Percentiles rank a stretch among this genome's conserved stretches.
phyloP scores from a whole-genome alignment of 805 yeast genomes.

The Teunomyces pallodes region DNA sequence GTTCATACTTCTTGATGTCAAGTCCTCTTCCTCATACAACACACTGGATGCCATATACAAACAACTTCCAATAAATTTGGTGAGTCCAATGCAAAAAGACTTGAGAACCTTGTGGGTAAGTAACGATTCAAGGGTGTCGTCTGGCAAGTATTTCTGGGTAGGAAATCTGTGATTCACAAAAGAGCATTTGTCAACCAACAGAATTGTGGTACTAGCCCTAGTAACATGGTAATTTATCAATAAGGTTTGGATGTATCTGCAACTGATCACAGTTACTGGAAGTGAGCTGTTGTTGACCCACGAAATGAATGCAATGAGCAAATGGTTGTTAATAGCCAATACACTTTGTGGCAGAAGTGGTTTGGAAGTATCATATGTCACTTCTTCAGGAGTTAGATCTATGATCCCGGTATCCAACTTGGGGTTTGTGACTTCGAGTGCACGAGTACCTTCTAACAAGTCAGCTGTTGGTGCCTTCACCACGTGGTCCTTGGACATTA shows the following conservation, averaged over 20 bases:
- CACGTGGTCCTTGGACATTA: conserved; percentile 51
- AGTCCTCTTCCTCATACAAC: conserved; percentile 72
- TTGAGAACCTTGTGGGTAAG: conserved; percentile 52
- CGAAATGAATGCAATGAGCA: conserved; percentile 54
- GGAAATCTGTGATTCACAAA: conserved; percentile 5
- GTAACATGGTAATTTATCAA: conserved; percentile 18
- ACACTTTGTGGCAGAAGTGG: conserved; percentile 33
- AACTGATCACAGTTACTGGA: conserved; percentile 74
- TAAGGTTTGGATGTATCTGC: conserved; percentile 66
- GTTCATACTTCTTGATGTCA: conserved; percentile 63
- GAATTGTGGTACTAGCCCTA: not conserved
- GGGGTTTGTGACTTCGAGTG: conserved; percentile 71
- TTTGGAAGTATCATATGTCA: conserved; percentile 42
- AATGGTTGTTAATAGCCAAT: conserved; percentile 50
- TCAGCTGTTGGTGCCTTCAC: conserved; percentile 59
- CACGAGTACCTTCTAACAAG: conserved; percentile 81
- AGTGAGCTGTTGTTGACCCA: conserved; percentile 80
- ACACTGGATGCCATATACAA: conserved; percentile 54
- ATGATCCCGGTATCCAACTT: conserved; percentile 77
- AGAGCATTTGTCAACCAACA: conserved; percentile 5
- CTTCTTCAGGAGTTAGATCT: conserved; percentile 42
- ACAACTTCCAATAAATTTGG: conserved; percentile 51
- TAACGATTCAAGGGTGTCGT: conserved; percentile 15
- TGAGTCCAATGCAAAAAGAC: conserved; percentile 50
- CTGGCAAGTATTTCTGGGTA: not conserved